Base-by-base conservation (phyloP, 2,329 filamentous ascomycete species). In the Diatrype stigma region DNA sequence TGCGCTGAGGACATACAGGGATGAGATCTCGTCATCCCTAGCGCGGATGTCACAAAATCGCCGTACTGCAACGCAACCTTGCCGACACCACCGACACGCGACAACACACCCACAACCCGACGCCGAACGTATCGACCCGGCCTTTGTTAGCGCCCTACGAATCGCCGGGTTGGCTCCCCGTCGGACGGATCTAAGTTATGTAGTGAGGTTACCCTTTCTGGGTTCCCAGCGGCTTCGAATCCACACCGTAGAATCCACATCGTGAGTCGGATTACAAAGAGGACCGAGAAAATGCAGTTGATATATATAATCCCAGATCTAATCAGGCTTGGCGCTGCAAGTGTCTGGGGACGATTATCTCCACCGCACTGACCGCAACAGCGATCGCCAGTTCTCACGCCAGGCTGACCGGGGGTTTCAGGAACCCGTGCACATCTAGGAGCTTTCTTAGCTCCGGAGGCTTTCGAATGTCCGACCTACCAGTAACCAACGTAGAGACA, bases 11-110 rank as follows among this genome's bases (percentile, higher is more conserved):
- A 21, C 34, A 21, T 44, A 48, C 54, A 59, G 52, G 57, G 57
- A 44, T 56, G 44, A 42, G 49, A 55, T 51, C 56, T 58, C 57
- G 57, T 50, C 51, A 60, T 60, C 46, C 19, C 46, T 56, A 57
- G 57, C 51, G 47, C 48, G 32, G 34, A 58, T 58, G 56, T 51
- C 52, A 54, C 52, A 50, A 52, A 37, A 45, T 26, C 22, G 23
- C 26, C 46, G 19, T 45, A 28, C 47, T 22, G 40, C 14, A 16
- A 44, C 21, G 21, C 8, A 16, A 44, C n/a, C n/a, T n/a, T 14
- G 16, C 34, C 34, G 11, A 37, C 34, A 10, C 34, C 16, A 37
- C 16, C 5, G 16, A 17, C 6, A 7, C 34, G 17, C 34, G 16
- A 22, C 19, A 22, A 12, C 8, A 21, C 37, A 40, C 19, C 12